These are phyloP conservation scores for Lichenothelia convexa DNA, from an alignment of 495 filamentous ascomycete genomes.

Conservation along the genomic window DNA sequence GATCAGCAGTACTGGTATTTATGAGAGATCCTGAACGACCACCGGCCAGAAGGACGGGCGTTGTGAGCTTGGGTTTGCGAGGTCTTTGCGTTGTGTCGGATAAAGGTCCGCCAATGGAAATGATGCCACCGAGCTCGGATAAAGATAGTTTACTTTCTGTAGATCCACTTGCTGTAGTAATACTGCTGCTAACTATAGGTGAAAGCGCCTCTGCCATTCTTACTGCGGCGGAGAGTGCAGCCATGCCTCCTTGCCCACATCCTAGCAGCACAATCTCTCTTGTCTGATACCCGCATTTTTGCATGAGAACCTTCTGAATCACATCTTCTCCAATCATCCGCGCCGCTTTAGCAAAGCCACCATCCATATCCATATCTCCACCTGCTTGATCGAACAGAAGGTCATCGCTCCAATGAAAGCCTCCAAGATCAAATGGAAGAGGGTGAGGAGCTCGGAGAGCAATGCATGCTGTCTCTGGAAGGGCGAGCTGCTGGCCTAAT, in stretches of 20 bases:
- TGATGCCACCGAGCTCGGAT: slow-evolving; percentile 38
- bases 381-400: slow-evolving; percentile 42
- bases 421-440: slow-evolving; percentile 54
- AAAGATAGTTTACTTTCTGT: neutral
- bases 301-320: slow-evolving; percentile 39
- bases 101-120: slow-evolving; percentile 61
- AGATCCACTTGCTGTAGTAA: slow-evolving; percentile 11
- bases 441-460: slow-evolving; percentile 55
- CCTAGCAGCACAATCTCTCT: slow-evolving; percentile 64
- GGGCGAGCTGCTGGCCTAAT: slow-evolving; percentile 53
- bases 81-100: slow-evolving; percentile 23
- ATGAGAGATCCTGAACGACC: slow-evolving; percentile 44
- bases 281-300: slow-evolving; percentile 49
- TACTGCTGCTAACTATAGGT: slow-evolving; percentile 10
- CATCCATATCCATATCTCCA: slow-evolving; percentile 58
- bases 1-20: slow-evolving; percentile 40
- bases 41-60: slow-evolving; percentile 57
- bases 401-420: slow-evolving; percentile 92
- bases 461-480: slow-evolving; percentile 65
- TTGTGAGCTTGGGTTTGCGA: slow-evolving; percentile 35
- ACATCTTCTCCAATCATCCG: slow-evolving; percentile 34
- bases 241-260: slow-evolving; percentile 75
- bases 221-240: slow-evolving; percentile 39
- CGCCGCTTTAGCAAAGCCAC: slow-evolving; percentile 45
- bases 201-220: slow-evolving; percentile 7